Evolutionary conservation across 176 grass and related monocot species (phyloP).

Genomic region (Carex parvula): DNA sequence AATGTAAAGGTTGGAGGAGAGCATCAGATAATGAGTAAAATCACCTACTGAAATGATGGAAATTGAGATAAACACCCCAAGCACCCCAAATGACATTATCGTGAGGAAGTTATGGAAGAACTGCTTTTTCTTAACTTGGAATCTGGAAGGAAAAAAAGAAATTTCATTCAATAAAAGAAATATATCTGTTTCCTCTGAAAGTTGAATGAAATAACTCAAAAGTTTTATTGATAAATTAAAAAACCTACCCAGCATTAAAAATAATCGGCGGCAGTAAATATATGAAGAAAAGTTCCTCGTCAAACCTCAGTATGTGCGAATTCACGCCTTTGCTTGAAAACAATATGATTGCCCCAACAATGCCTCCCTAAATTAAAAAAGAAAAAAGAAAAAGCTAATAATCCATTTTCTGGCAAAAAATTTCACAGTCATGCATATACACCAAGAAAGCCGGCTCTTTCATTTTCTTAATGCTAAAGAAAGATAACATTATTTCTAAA

Average conservation of each 20-base stretch:
- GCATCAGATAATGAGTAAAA: constrained; percentile 11
- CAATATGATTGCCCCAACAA: constrained; percentile 57
- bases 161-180: background rate
- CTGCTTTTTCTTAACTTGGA: constrained; percentile 96
- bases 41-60: constrained; percentile 66
- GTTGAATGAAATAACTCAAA: background rate
- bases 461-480: background rate
- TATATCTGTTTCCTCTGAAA: background rate
- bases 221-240: background rate
- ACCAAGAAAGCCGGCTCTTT: background rate
- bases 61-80: constrained; percentile 78
- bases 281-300: constrained; percentile 91
- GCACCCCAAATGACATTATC: constrained; percentile 82
- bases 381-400: background rate
- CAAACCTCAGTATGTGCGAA: constrained; percentile 75
- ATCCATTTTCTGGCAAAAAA: background rate
- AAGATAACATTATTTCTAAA: background rate
- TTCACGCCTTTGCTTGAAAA: constrained; percentile 53
- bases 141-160: constrained; percentile 32
- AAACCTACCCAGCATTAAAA: constrained; percentile 75
- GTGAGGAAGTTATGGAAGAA: constrained; percentile 95
- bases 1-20: background rate
- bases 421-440: background rate
- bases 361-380: constrained; percentile 47
- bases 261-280: constrained; percentile 86